These are phyloP conservation scores for Erodium chrysanthum DNA, from an alignment of 441 rosid species.

Conservation along the genomic window DNA sequence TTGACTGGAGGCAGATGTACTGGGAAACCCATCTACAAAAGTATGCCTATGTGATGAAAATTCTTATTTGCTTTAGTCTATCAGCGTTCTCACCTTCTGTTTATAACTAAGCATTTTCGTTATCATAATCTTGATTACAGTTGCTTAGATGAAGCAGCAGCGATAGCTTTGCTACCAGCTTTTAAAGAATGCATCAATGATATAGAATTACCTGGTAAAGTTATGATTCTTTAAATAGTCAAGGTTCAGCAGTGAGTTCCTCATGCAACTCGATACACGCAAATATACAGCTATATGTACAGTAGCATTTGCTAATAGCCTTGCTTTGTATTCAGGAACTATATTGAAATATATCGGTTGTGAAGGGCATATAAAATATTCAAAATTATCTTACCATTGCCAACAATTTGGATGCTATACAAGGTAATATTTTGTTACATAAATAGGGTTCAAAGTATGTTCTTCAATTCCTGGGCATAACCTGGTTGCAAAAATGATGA, in stretches of 20 bases:
- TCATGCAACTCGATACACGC: not conserved
- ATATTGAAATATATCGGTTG: slow-evolving; percentile 44
- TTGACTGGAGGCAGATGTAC: slow-evolving; percentile 61
- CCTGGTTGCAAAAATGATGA: not conserved
- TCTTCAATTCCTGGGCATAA: too few relatives aligned
- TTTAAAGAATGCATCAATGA: slow-evolving; percentile 46
- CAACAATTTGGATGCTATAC: slow-evolving; percentile 45
- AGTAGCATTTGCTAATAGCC: slow-evolving; percentile 5
- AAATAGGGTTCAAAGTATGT: not conserved
- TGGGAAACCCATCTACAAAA: slow-evolving; percentile 77
- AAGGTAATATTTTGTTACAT: slow-evolving; percentile 35
- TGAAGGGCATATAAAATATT: slow-evolving; percentile 31
- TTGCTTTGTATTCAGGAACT: slow-evolving; percentile 32
- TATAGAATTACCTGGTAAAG: slow-evolving; percentile 46
- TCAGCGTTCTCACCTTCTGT: slow-evolving; percentile 5
- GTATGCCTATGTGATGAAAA: slow-evolving; percentile 27
- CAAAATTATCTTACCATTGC: slow-evolving; percentile 54
- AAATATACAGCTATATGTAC: not conserved
- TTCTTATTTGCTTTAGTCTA: not conserved
- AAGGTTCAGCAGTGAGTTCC: not conserved
- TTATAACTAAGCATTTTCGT: not conserved
- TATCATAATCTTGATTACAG: slow-evolving; percentile 35
- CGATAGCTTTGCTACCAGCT: slow-evolving; percentile 51
- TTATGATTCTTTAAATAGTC: slow-evolving; percentile 14
- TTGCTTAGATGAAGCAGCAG: slow-evolving; percentile 84